These are phyloP conservation scores for Monosporascus sp. DNA, from an alignment of 2,329 filamentous ascomycete species.

Conservation along the genomic window DNA sequence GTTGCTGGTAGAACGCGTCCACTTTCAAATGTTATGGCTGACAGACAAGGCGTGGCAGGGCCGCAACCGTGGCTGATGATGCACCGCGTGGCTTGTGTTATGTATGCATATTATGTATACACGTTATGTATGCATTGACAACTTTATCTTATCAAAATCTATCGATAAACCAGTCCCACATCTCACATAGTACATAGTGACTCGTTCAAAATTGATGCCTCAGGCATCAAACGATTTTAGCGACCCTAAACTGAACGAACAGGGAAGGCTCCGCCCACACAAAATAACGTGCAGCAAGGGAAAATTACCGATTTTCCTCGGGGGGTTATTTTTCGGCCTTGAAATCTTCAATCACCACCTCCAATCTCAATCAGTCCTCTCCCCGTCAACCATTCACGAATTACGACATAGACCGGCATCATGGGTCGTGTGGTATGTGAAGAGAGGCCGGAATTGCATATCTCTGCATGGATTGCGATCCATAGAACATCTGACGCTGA, in stretches of 20 bases:
- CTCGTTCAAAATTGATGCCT: background rate
- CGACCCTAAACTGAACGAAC: constrained; percentile 17
- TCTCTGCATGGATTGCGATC: background rate
- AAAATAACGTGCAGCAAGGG: constrained; percentile 21
- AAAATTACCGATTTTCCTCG: constrained; percentile 27
- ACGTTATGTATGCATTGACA: no score
- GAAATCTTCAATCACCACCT: constrained; percentile 14
- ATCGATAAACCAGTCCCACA: no score
- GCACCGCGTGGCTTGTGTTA: no score
- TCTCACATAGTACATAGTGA: background rate
- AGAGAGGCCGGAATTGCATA: background rate
- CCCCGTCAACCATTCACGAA: constrained; percentile 24
- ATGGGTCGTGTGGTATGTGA: constrained; percentile 33
- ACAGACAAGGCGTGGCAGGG: no score
- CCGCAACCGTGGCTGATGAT: no score
- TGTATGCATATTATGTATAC: no score
- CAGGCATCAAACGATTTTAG: background rate
- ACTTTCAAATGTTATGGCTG: no score
- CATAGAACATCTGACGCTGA: constrained; percentile 4
- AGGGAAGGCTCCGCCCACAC: constrained; percentile 25
- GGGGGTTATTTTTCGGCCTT: constrained; percentile 12
- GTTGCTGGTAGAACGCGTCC: no score
- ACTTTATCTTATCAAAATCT: no score
- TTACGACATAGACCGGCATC: constrained; percentile 29
- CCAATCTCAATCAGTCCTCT: constrained; percentile 11